Evolutionary conservation across 768 basidiomycete species (phyloP).

Genomic region (Calocybe cyanea): DNA sequence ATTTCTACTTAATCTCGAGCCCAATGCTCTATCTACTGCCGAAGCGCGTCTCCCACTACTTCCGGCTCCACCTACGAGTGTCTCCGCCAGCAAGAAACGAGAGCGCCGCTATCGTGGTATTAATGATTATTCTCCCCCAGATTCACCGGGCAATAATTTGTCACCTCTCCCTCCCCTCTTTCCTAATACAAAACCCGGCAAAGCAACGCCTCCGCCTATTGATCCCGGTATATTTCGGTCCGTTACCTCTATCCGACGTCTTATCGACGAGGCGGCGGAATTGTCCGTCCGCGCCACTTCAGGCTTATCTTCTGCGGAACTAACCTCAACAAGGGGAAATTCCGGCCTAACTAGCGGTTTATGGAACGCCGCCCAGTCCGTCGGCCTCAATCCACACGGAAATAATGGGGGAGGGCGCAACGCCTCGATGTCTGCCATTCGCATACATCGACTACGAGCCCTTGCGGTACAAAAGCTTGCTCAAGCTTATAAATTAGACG

Average conservation of each 20-base stretch:
- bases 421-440: slow-evolving; percentile 80
- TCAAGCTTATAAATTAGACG: slow-evolving; percentile 81
- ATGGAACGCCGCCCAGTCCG: slow-evolving; percentile 61
- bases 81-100: slow-evolving; percentile 29
- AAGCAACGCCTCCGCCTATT: slow-evolving; percentile 79
- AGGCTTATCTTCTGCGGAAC: slow-evolving; percentile 71
- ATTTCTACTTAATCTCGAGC: slow-evolving; percentile 73
- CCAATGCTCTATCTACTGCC: slow-evolving; percentile 50
- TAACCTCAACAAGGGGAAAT: slow-evolving; percentile 58
- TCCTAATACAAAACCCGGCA: slow-evolving; percentile 55
- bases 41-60: slow-evolving; percentile 38
- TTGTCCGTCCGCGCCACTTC: slow-evolving; percentile 85
- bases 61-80: slow-evolving; percentile 23
- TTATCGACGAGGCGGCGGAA: slow-evolving; percentile 89
- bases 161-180: slow-evolving; percentile 39
- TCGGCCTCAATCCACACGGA: slow-evolving; percentile 60
- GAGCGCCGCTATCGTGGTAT: slow-evolving; percentile 45
- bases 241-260: slow-evolving; percentile 67
- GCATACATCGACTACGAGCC: slow-evolving; percentile 74
- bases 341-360: slow-evolving; percentile 39
- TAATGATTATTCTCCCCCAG: slow-evolving; percentile 41
- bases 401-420: slow-evolving; percentile 59
- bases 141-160: slow-evolving; percentile 35
- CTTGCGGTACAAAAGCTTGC: slow-evolving; percentile 87
- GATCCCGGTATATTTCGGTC: slow-evolving; percentile 85